A percentile compares a stretch with the other conserved stretches of the same genome.
phyloP scores from a whole-genome alignment of 106 monocot species.

The Dendrobium catenatum region DNA sequence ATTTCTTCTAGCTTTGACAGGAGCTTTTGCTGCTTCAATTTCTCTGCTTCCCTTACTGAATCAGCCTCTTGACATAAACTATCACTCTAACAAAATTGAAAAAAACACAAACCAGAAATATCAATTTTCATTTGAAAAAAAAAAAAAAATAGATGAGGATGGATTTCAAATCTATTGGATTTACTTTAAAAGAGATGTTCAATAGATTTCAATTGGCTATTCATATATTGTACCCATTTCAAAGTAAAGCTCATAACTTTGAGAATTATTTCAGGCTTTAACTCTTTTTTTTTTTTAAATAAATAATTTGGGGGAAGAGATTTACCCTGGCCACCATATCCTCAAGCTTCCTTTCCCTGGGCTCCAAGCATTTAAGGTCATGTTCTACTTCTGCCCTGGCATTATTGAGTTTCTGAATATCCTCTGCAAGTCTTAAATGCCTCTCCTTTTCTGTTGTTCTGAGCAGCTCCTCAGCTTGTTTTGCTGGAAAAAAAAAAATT shows the following conservation, averaged over 20 bases:
- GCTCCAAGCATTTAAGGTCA: conserved; percentile 34
- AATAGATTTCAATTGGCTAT: too few relatives aligned
- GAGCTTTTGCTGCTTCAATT: conserved; percentile 27
- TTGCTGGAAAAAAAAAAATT: conserved; percentile 19
- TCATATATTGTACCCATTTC: too few relatives aligned
- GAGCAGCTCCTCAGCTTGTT: conserved; percentile 45
- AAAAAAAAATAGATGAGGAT: too few relatives aligned
- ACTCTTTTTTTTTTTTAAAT: too few relatives aligned
- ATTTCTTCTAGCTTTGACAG: conserved; percentile 37
- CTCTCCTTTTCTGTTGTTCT: conserved; percentile 47
- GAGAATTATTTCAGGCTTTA: too few relatives aligned
- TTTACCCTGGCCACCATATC: conserved; percentile 57
- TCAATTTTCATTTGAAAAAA: too few relatives aligned
- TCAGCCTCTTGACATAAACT: conserved; percentile 25
- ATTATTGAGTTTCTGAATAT: conserved; percentile 32
- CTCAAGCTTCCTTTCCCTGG: conserved; percentile 48
- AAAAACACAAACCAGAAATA: background rate
- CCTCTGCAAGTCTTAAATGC: conserved; percentile 34
- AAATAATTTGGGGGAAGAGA: too few relatives aligned
- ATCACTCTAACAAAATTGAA: conserved; percentile 24
- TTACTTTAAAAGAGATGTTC: too few relatives aligned
- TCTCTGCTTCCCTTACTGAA: conserved; percentile 30
- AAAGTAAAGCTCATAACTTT: too few relatives aligned
- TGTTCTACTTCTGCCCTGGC: conserved; percentile 34
- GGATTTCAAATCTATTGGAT: too few relatives aligned